A percentile compares a stretch with the other conserved stretches of the same genome.
These are phyloP conservation scores for Lepidium sativum DNA, from an alignment of 345 rosid species.

Conservation along the genomic window DNA sequence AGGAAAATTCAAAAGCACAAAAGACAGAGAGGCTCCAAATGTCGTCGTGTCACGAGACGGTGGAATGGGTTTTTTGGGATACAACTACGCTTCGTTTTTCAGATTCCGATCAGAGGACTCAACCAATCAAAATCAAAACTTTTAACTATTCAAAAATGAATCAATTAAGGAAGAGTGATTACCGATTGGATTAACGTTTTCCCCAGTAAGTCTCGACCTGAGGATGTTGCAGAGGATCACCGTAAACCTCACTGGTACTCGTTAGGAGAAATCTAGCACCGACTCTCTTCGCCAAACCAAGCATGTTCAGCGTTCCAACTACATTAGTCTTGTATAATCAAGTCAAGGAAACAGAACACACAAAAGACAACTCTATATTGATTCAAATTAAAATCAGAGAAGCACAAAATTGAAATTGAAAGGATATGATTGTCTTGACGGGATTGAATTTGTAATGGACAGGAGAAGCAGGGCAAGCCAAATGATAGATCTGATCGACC, in stretches of 20 bases:
- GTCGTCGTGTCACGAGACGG: constrained; percentile 19
- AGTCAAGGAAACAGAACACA: constrained; percentile 28
- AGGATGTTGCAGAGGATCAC: constrained; percentile 83
- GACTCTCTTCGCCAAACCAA: constrained; percentile 73
- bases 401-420: background rate
- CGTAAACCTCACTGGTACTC: constrained; percentile 92
- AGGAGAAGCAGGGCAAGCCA: constrained; percentile 88
- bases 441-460: constrained; percentile 91
- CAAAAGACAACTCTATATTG: background rate
- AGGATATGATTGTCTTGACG: constrained; percentile 88
- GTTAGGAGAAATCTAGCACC: constrained; percentile 77
- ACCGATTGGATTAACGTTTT: constrained; percentile 85
- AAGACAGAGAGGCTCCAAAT: background rate
- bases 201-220: constrained; percentile 90
- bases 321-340: constrained; percentile 66
- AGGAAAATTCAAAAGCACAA: background rate
- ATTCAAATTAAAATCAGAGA: background rate
- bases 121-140: background rate
- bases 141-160: background rate
- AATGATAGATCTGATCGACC: constrained; percentile 88
- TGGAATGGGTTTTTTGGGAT: background rate
- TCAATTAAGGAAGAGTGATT: background rate
- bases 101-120: constrained; percentile 4
- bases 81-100: background rate
- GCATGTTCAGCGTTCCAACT: constrained; percentile 75